phyloP scores from a whole-genome alignment of 495 filamentous ascomycete genomes.

The Letharia columbiana region DNA sequence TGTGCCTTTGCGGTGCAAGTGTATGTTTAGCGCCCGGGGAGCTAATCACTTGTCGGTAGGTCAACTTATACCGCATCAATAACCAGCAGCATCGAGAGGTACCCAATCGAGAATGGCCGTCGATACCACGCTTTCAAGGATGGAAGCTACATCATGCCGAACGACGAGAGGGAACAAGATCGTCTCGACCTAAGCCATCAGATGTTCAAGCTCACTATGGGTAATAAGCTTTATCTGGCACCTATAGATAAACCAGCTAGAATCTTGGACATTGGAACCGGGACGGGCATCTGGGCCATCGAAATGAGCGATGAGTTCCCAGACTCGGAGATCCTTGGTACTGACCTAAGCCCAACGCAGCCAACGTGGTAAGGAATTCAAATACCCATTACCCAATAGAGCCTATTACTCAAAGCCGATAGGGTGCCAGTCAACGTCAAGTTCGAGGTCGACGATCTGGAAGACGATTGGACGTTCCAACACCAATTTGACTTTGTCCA shows the following conservation, averaged over 20 bases:
- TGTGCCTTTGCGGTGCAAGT: neutral
- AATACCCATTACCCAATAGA: neutral
- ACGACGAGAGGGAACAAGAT: slow-evolving; percentile 30
- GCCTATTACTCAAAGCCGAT: neutral
- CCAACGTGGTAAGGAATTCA: slow-evolving; percentile 31
- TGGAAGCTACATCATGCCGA: slow-evolving; percentile 53
- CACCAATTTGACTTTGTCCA: slow-evolving; percentile 48
- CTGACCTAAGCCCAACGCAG: slow-evolving; percentile 54
- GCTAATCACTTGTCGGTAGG: slow-evolving; percentile 3
- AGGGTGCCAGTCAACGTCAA: slow-evolving; percentile 49
- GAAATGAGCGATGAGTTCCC: slow-evolving; percentile 54
- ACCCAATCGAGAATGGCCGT: slow-evolving; percentile 56
- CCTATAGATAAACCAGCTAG: slow-evolving; percentile 35
- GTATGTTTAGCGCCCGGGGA: neutral
- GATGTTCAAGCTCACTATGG: slow-evolving; percentile 31
- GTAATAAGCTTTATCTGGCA: slow-evolving; percentile 30
- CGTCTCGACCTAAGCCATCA: slow-evolving; percentile 32
- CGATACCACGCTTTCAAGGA: slow-evolving; percentile 41
- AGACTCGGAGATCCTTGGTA: slow-evolving; percentile 48
- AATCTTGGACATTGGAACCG: slow-evolving; percentile 46
- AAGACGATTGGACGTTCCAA: slow-evolving; percentile 35
- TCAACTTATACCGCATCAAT: slow-evolving; percentile 33
- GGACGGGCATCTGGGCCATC: slow-evolving; percentile 53
- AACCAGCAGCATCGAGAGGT: slow-evolving; percentile 46
- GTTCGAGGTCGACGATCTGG: slow-evolving; percentile 56